Percentiles rank a stretch among this genome's conserved stretches.
Conservation (phyloP, 2,329 filamentous ascomycete species). For the Penicillium sp. region DNA sequence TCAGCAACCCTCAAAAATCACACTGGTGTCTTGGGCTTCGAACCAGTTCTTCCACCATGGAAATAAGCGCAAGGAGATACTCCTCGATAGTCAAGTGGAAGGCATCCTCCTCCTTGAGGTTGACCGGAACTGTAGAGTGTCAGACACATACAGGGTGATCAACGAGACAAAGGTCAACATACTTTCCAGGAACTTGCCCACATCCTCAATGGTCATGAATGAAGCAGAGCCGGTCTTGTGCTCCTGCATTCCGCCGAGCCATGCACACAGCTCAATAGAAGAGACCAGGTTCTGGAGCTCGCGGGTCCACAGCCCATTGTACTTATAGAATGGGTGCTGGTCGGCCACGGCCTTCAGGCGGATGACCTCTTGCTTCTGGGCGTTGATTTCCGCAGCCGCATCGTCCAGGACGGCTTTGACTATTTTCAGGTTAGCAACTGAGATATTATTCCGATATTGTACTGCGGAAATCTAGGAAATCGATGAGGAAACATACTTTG, state of each 20-base stretch:
- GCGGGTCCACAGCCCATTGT: constrained; percentile 80
- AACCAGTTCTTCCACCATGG: constrained; percentile 81
- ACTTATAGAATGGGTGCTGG: constrained; percentile 95
- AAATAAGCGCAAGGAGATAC: constrained; percentile 83
- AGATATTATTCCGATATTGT: background rate
- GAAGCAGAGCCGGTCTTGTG: constrained; percentile 53
- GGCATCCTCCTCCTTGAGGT: constrained; percentile 78
- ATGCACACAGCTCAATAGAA: constrained; percentile 60
- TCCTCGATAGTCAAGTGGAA: constrained; percentile 98
- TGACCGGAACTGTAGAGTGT: constrained; percentile 65
- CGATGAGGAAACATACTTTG: constrained; percentile 47
- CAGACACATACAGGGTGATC: constrained; percentile 1
- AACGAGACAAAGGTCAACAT: constrained; percentile 22
- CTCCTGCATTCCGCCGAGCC: constrained; percentile 70
- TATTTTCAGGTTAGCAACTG: constrained; percentile 33
- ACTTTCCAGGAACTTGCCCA: constrained; percentile 73
- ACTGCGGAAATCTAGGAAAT: background rate
- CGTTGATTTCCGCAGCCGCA: constrained; percentile 63
- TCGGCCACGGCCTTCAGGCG: constrained; percentile 70
- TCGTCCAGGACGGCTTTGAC: constrained; percentile 65
- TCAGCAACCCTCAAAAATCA: background rate
- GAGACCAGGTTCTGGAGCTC: constrained; percentile 72
- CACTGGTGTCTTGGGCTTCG: constrained; percentile 11
- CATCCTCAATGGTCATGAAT: constrained; percentile 83
- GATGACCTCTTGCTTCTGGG: constrained; percentile 65